phyloP scores from a whole-genome alignment of 257 asterid species.

The Cordia subcordata region DNA sequence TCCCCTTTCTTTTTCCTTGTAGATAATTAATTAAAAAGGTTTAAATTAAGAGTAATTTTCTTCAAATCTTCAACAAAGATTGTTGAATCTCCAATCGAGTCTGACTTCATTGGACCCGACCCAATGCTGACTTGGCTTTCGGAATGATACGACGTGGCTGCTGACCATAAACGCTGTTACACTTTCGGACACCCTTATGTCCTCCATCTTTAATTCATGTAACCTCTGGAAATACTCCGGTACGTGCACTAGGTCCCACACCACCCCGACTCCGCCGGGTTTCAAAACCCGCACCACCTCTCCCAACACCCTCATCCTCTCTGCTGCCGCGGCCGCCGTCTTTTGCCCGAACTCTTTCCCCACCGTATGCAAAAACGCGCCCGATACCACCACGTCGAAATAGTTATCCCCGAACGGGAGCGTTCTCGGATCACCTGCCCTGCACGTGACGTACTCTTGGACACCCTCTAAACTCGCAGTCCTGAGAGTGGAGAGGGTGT shows the following conservation, averaged over 20 bases:
- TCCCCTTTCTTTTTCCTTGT: not conserved
- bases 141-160: slow-evolving; percentile 79
- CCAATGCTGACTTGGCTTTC: slow-evolving; percentile 76
- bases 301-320: slow-evolving; percentile 74
- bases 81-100: slow-evolving; percentile 89
- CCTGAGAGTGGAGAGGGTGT: slow-evolving; percentile 53
- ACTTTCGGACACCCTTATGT: slow-evolving; percentile 77
- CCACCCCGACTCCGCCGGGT: slow-evolving; percentile 76
- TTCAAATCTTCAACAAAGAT: slow-evolving; percentile 41
- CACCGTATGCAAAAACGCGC: slow-evolving; percentile 79
- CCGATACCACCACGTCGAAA: slow-evolving; percentile 97
- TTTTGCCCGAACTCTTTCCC: slow-evolving; percentile 82
- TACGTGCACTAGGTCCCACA: slow-evolving; percentile 92
- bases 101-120: slow-evolving; percentile 75
- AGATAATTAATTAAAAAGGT: not conserved
- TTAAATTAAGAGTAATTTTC: not conserved
- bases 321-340: slow-evolving; percentile 85
- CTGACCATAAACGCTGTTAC: slow-evolving; percentile 87
- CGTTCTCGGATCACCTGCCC: slow-evolving; percentile 81
- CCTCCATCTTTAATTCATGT: slow-evolving; percentile 84
- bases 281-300: slow-evolving; percentile 86
- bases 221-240: slow-evolving; percentile 77
- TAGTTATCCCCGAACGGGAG: slow-evolving; percentile 73
- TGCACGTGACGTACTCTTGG: slow-evolving; percentile 92
- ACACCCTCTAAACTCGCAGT: slow-evolving; percentile 90